These are phyloP conservation scores for Aspergillus incahuasiensis DNA, from an alignment of 495 filamentous ascomycete genomes.

Conservation along the genomic window DNA sequence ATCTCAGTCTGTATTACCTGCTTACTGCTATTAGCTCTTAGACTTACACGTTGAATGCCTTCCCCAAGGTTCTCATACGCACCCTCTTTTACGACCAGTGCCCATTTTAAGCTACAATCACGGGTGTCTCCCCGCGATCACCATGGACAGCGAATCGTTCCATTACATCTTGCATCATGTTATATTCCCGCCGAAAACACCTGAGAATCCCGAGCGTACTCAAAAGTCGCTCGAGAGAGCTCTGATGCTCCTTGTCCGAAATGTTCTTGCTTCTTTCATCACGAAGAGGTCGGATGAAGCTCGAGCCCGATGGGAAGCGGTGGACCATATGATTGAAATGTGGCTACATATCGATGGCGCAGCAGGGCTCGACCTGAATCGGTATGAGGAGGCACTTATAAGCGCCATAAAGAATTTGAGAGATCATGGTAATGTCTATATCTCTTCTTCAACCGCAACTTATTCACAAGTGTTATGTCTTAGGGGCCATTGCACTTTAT, in stretches of 20 bases:
- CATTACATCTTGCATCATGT: slow-evolving; percentile 13
- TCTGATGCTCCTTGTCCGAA: slow-evolving; percentile 2
- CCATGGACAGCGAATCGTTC: neutral
- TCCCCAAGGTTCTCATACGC: no score
- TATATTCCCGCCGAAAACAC: slow-evolving; percentile 10
- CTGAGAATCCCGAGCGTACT: slow-evolving; percentile 4
- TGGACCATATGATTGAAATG: slow-evolving; percentile 9
- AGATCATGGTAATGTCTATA: slow-evolving; percentile 7
- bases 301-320: neutral
- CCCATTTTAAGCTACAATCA: neutral
- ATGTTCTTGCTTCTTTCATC: slow-evolving; percentile 10
- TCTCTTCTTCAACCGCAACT: neutral
- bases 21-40: no score
- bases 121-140: neutral
- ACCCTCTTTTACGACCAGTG: neutral
- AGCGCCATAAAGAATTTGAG: slow-evolving; percentile 3
- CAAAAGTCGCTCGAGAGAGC: slow-evolving; percentile 1
- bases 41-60: no score
- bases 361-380: neutral
- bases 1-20: no score
- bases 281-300: neutral
- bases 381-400: slow-evolving; percentile 6
- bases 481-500: slow-evolving; percentile 16
- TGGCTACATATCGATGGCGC: slow-evolving; percentile 12
- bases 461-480: no score